phyloP scores from a whole-genome alignment of 1,284 basidiomycete genomes.

The Peniophora sp. region DNA sequence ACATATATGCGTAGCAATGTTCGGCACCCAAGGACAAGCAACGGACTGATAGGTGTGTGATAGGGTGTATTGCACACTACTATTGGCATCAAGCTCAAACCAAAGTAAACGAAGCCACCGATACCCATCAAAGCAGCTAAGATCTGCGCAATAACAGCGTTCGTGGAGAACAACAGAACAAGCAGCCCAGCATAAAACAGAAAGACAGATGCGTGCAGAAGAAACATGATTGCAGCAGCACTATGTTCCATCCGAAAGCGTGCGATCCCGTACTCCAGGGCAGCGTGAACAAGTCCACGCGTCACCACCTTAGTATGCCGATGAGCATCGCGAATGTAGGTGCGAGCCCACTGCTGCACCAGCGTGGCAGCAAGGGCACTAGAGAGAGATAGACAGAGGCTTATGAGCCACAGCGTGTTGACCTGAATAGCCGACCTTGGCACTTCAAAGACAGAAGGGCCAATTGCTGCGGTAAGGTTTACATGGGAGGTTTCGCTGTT shows the following conservation, averaged over 20 bases:
- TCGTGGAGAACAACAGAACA: slow-evolving; percentile 27
- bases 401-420: not conserved
- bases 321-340: slow-evolving; percentile 19
- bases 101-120: slow-evolving; percentile 22
- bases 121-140: slow-evolving; percentile 22
- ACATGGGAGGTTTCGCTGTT: not conserved
- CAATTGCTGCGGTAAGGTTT: not conserved
- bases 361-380: not conserved
- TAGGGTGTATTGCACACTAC: slow-evolving; percentile 29
- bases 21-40: slow-evolving; percentile 15
- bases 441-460: not conserved
- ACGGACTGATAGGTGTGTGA: slow-evolving; percentile 26
- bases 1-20: not conserved
- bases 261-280: slow-evolving; percentile 26
- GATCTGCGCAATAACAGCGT: slow-evolving; percentile 22
- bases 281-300: slow-evolving; percentile 28
- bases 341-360: slow-evolving; percentile 3
- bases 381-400: not conserved
- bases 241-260: slow-evolving; percentile 27
- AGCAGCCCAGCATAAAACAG: slow-evolving; percentile 33
- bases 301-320: slow-evolving; percentile 25
- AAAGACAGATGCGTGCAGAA: slow-evolving; percentile 31
- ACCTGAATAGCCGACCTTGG: not conserved
- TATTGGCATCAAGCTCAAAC: slow-evolving; percentile 27
- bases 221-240: slow-evolving; percentile 30